phyloP scores from a whole-genome alignment of 228 moss, liverwort and hornwort genomes.

The Sphagnum fallax region DNA sequence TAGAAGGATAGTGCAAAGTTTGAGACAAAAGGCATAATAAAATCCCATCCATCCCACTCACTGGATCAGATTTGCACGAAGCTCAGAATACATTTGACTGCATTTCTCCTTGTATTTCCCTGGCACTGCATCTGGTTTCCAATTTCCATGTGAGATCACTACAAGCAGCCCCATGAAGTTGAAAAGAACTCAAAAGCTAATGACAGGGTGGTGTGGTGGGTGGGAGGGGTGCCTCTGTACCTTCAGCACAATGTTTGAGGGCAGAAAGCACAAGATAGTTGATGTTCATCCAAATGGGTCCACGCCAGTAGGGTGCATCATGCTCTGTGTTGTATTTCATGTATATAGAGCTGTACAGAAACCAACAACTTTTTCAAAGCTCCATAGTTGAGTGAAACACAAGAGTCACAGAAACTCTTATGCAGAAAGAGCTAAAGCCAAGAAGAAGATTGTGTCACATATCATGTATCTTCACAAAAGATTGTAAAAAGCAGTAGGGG shows the following conservation, averaged over 20 bases:
- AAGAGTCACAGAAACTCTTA: too few species aligned
- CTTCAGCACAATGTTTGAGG: slow-evolving; percentile 63
- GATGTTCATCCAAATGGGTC: slow-evolving; percentile 93
- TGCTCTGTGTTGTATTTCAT: slow-evolving; percentile 95
- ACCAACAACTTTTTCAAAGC: too few species aligned
- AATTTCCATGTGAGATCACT: too few species aligned
- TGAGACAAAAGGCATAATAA: not conserved
- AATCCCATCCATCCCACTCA: slow-evolving; percentile 7
- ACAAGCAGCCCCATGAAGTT: too few species aligned
- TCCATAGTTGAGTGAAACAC: too few species aligned
- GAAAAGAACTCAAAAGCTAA: too few species aligned
- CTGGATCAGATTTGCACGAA: slow-evolving; percentile 73
- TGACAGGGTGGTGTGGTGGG: too few species aligned
- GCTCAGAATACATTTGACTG: slow-evolving; percentile 51
- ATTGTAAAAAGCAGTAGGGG: too few species aligned
- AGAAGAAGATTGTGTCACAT: too few species aligned
- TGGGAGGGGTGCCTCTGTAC: slow-evolving; percentile 5
- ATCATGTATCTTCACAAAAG: too few species aligned
- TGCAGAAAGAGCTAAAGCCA: too few species aligned
- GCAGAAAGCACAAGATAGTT: slow-evolving; percentile 90
- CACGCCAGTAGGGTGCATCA: slow-evolving; percentile 98
- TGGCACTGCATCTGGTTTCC: slow-evolving; percentile 26
- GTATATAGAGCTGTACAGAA: slow-evolving; percentile 54
- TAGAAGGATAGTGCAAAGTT: not conserved
- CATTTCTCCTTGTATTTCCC: slow-evolving; percentile 48